These are phyloP conservation scores for Tetragonia tetragonoides DNA, from an alignment of 148 eudicot species.

Conservation along the genomic window DNA sequence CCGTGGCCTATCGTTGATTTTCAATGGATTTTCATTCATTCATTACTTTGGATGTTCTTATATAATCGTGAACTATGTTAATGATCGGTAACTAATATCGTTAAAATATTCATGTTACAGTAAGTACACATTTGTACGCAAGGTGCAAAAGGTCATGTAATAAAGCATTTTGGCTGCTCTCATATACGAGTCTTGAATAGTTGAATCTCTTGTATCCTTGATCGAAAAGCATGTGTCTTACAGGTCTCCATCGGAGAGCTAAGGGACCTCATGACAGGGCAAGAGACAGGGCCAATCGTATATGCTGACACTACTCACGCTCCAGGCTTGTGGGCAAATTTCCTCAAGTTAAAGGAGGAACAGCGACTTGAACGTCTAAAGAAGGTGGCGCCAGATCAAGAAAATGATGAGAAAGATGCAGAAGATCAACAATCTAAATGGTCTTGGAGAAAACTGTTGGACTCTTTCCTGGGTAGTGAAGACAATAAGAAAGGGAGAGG, in stretches of 20 bases:
- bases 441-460: slow-evolving; percentile 47
- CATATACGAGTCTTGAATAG: too few species aligned
- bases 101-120: too few species aligned
- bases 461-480: slow-evolving; percentile 35
- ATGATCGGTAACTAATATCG: too few species aligned
- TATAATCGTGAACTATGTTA: too few species aligned
- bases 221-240: background rate
- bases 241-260: slow-evolving; percentile 62
- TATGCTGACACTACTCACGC: slow-evolving; percentile 42
- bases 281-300: slow-evolving; percentile 60
- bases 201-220: too few species aligned
- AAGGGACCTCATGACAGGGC: slow-evolving; percentile 43
- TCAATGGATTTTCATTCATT: too few species aligned
- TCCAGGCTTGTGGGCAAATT: slow-evolving; percentile 55
- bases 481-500: slow-evolving; percentile 27
- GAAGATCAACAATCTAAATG: slow-evolving; percentile 34
- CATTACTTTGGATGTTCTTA: too few species aligned
- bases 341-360: slow-evolving; percentile 40
- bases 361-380: slow-evolving; percentile 46
- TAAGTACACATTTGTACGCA: too few species aligned
- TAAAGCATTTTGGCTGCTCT: too few species aligned
- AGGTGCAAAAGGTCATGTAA: too few species aligned
- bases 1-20: too few species aligned
- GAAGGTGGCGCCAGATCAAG: slow-evolving; percentile 31
- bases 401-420: slow-evolving; percentile 19